These are phyloP conservation scores for Protomyces inundatus DNA, from an alignment of 1,139 yeast genomes.

Conservation along the genomic window DNA sequence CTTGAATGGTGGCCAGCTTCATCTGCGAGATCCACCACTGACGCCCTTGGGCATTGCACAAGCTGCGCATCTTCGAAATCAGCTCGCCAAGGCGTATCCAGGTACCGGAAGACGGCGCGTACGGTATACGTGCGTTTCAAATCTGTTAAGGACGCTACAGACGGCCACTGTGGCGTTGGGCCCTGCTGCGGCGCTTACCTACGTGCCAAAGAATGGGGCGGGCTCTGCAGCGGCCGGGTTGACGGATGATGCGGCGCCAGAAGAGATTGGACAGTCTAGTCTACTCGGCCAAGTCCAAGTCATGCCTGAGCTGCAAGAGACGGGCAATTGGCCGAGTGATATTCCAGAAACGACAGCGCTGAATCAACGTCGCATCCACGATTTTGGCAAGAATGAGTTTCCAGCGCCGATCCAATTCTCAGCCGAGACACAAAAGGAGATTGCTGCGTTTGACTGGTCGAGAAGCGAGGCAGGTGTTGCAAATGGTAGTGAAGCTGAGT, in stretches of 20 bases:
- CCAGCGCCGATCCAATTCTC: background rate
- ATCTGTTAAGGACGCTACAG: slow-evolving; percentile 2
- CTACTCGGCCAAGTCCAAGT: background rate
- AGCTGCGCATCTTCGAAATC: background rate
- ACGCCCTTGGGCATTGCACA: background rate
- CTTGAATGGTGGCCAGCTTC: background rate
- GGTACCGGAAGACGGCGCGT: background rate
- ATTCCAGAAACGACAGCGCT: background rate
- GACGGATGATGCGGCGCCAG: background rate
- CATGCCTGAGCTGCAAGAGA: slow-evolving; percentile 5
- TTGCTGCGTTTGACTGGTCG: background rate
- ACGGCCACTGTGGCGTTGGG: background rate
- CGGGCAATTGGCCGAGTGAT: slow-evolving; percentile 4
- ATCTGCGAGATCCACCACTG: background rate
- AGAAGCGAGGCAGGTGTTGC: background rate
- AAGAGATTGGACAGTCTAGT: background rate
- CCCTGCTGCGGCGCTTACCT: background rate
- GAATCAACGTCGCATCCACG: background rate
- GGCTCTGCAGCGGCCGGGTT: background rate
- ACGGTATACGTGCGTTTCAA: background rate
- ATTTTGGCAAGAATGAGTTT: background rate
- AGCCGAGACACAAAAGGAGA: background rate
- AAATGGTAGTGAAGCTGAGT: background rate
- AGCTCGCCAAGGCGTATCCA: background rate
- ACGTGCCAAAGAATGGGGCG: background rate